Conservation (phyloP, 1,284 basidiomycete species). For the Coniferiporia weirii region DNA sequence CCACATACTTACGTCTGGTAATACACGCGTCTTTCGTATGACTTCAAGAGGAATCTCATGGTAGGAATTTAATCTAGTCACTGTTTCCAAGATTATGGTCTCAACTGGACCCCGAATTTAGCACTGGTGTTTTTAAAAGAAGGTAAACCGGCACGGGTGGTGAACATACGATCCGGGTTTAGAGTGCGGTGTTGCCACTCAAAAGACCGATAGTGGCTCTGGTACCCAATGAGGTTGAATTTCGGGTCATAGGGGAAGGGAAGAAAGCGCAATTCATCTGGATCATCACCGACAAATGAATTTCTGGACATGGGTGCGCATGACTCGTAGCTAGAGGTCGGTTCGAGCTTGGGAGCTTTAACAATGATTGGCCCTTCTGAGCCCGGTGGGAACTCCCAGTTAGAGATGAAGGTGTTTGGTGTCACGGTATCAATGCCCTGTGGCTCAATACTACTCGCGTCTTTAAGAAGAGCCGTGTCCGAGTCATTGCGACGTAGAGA, state of each 20-base stretch:
- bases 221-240: slow-evolving; percentile 39
- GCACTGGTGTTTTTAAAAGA: slow-evolving; percentile 1
- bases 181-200: slow-evolving; percentile 39
- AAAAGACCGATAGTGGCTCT: slow-evolving; percentile 37
- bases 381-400: not conserved
- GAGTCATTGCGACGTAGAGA: not conserved
- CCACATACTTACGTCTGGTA: slow-evolving; percentile 34
- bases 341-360: slow-evolving; percentile 26
- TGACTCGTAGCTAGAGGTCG: slow-evolving; percentile 42
- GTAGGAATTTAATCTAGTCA: slow-evolving; percentile 33
- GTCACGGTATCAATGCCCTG: not conserved
- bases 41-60: slow-evolving; percentile 33
- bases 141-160: slow-evolving; percentile 14
- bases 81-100: slow-evolving; percentile 40
- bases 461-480: not conserved
- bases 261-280: slow-evolving; percentile 48
- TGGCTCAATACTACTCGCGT: not conserved
- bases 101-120: slow-evolving; percentile 34
- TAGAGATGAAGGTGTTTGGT: not conserved
- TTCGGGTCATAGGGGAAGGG: slow-evolving; percentile 50
- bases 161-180: slow-evolving; percentile 46
- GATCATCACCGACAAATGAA: slow-evolving; percentile 51
- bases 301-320: slow-evolving; percentile 43
- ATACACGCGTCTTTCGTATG: slow-evolving; percentile 38
- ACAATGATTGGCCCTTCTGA: not conserved